These are phyloP conservation scores for Starmerella apis DNA, from an alignment of 805 yeast species.

Conservation along the genomic window DNA sequence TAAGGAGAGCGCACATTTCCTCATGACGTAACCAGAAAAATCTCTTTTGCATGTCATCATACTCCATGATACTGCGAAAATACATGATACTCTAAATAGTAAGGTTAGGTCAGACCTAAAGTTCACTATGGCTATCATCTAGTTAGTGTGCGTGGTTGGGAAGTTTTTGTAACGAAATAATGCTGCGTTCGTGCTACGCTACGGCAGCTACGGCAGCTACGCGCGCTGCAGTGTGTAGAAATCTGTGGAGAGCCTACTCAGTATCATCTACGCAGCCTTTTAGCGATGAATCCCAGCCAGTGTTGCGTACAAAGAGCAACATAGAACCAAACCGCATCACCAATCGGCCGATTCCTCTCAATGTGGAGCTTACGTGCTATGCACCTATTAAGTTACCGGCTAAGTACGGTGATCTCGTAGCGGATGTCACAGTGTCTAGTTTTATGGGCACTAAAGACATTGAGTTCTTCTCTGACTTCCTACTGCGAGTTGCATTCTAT, in stretches of 20 bases:
- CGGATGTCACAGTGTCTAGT: conserved; percentile 56
- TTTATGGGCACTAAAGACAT: conserved; percentile 62
- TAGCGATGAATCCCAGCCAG: not conserved
- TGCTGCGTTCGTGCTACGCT: not conserved
- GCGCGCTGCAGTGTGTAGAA: not conserved
- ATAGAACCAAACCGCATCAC: conserved; percentile 12
- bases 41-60: too few relatives aligned
- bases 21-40: too few relatives aligned
- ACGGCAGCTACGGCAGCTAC: not conserved
- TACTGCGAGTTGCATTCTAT: conserved; percentile 80
- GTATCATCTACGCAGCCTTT: not conserved
- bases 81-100: too few relatives aligned
- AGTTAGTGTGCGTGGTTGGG: not conserved
- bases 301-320: not conserved
- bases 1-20: too few relatives aligned
- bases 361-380: conserved; percentile 68
- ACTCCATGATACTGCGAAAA: too few relatives aligned
- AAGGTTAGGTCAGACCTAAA: too few relatives aligned
- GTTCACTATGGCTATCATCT: too few relatives aligned
- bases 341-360: conserved; percentile 45
- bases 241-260: not conserved
- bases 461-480: conserved; percentile 72
- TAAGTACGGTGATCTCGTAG: conserved; percentile 64
- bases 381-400: conserved; percentile 64
- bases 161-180: not conserved